Evolutionary conservation across 768 basidiomycete species (phyloP).

Genomic region (Termitomyces heimii): DNA sequence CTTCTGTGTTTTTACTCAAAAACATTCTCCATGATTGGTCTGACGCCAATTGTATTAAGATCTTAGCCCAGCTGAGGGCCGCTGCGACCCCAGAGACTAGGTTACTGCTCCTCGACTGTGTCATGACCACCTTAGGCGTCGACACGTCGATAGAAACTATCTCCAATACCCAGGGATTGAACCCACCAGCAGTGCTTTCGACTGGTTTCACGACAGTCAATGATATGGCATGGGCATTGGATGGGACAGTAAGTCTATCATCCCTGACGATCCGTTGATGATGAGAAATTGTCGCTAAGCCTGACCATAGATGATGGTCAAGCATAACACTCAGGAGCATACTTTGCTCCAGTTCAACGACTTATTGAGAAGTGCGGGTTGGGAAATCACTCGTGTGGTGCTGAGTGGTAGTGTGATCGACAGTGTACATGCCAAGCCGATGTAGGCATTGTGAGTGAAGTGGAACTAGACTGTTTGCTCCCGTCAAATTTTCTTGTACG

Average conservation of each 20-base stretch:
- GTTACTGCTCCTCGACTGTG: constrained; percentile 35
- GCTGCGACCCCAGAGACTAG: constrained; percentile 30
- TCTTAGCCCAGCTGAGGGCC: constrained; percentile 29
- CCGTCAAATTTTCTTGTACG: not conserved
- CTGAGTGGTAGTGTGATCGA: constrained; percentile 7
- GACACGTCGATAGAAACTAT: constrained; percentile 14
- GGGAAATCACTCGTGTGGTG: constrained; percentile 5
- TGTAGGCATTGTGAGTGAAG: not conserved
- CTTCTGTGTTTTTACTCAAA: constrained; percentile 48
- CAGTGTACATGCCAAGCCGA: constrained; percentile 7
- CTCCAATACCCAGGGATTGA: not conserved
- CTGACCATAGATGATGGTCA: constrained; percentile 9
- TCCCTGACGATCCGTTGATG: not conserved
- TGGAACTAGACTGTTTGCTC: not conserved
- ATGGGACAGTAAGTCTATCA: constrained; percentile 1
- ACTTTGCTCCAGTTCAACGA: constrained; percentile 10
- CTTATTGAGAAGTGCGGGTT: constrained; percentile 5
- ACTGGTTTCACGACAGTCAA: constrained; percentile 8
- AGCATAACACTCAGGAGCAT: constrained; percentile 12
- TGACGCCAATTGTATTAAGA: constrained; percentile 31
- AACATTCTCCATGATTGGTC: constrained; percentile 65
- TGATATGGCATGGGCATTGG: constrained; percentile 3
- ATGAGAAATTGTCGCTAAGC: not conserved
- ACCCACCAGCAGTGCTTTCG: not conserved
- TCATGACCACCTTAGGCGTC: constrained; percentile 30